A percentile compares a stretch with the other conserved stretches of the same genome.
phyloP scores from a whole-genome alignment of 1,139 yeast genomes.

The Suhomyces choctaworum region DNA sequence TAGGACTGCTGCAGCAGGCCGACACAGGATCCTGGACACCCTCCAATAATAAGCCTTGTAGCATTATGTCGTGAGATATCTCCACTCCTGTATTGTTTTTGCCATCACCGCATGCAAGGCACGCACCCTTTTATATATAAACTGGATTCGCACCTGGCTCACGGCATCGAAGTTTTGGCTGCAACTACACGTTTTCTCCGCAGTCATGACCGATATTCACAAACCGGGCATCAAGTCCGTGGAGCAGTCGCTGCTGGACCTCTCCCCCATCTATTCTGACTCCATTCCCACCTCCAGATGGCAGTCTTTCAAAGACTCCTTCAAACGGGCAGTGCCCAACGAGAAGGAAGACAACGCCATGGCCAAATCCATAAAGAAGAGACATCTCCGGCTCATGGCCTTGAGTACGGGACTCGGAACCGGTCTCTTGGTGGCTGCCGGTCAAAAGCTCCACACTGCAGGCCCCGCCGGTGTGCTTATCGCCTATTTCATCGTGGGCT shows the following conservation, averaged over 20 bases:
- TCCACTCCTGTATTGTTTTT: no score
- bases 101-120: no score
- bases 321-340: constrained; percentile 15
- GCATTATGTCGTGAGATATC: no score
- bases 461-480: constrained; percentile 38
- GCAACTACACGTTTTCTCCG: background rate
- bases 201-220: constrained; percentile 7
- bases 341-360: constrained; percentile 13
- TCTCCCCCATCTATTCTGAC: constrained; percentile 14
- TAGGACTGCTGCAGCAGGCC: background rate
- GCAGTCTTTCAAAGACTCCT: constrained; percentile 16
- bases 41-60: background rate
- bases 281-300: constrained; percentile 9
- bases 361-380: constrained; percentile 16
- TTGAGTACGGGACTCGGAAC: constrained; percentile 40
- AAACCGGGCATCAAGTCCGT: constrained; percentile 5
- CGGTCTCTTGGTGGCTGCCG: constrained; percentile 40
- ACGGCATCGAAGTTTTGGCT: no score
- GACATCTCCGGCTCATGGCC: constrained; percentile 36
- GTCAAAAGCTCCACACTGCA: constrained; percentile 32
- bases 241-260: constrained; percentile 12
- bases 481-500: constrained; percentile 36
- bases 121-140: no score
- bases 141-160: no score
- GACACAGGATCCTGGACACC: background rate